Percentiles rank a stretch among this genome's conserved stretches.
Evolutionary conservation across 441 rosid species (phyloP).

Genomic region (Brassica hybrid): DNA sequence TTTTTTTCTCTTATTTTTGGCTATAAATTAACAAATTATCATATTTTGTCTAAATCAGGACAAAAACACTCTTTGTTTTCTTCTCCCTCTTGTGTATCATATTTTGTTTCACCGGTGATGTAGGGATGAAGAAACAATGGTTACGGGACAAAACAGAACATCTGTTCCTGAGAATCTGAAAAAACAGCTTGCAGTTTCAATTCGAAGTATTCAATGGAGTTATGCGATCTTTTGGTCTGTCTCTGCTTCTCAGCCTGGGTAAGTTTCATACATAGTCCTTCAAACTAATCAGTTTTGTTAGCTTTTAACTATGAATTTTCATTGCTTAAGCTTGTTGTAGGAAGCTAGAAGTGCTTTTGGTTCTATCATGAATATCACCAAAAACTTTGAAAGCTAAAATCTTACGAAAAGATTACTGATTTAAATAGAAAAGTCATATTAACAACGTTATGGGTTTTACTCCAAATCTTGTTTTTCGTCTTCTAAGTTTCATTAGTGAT

Average conservation of each 20-base stretch:
- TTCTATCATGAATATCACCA: not conserved
- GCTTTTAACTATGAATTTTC: not conserved
- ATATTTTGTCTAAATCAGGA: not conserved
- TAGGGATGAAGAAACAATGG: constrained; percentile 38
- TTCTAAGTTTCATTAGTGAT: not conserved
- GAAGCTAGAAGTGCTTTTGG: not conserved
- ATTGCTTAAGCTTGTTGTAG: constrained; percentile 4
- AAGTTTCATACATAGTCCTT: constrained; percentile 19
- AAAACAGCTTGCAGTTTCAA: constrained; percentile 70
- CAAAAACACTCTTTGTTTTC: constrained; percentile 3
- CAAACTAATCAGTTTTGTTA: not conserved
- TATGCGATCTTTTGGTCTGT: constrained; percentile 81
- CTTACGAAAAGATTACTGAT: not conserved
- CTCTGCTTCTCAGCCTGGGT: constrained; percentile 68
- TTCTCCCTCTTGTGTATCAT: constrained; percentile 1
- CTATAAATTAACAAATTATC: constrained; percentile 38
- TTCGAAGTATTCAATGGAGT: constrained; percentile 79
- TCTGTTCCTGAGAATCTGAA: constrained; percentile 54
- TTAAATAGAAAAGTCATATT: not conserved
- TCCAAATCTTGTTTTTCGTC: constrained; percentile 32
- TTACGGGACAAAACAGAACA: constrained; percentile 31
- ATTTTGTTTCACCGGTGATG: constrained; percentile 22
- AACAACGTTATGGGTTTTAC: not conserved
- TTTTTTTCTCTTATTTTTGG: constrained; percentile 9
- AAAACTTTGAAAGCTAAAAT: not conserved